Percentiles rank a stretch among this genome's conserved stretches.
phyloP scores from a whole-genome alignment of 2,329 filamentous ascomycete genomes.

The Botrytis hyacinthi region DNA sequence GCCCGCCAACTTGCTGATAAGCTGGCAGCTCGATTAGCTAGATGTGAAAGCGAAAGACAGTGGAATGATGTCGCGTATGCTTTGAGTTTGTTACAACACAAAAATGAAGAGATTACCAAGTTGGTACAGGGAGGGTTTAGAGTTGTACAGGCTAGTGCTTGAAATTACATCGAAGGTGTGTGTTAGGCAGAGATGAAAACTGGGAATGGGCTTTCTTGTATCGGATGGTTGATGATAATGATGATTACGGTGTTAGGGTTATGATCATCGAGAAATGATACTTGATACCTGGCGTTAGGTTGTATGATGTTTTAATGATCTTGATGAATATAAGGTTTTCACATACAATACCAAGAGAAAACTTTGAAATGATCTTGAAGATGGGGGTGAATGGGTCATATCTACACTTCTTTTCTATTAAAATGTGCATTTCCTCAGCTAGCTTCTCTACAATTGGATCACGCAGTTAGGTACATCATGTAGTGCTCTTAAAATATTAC shows the following conservation, averaged over 20 bases:
- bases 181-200: neutral
- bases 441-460: neutral
- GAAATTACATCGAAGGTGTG: neutral
- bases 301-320: slow-evolving; percentile 12
- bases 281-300: neutral
- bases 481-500: neutral
- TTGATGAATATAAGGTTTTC: slow-evolving; percentile 6
- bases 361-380: neutral
- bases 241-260: slow-evolving; percentile 1
- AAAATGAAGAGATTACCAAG: slow-evolving; percentile 86
- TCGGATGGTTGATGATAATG: slow-evolving; percentile 9
- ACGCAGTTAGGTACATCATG: neutral
- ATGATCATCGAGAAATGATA: neutral
- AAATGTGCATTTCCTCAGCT: neutral
- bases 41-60: slow-evolving; percentile 89
- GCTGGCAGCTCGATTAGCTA: slow-evolving; percentile 76
- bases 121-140: slow-evolving; percentile 73
- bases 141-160: slow-evolving; percentile 60
- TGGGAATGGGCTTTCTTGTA: neutral
- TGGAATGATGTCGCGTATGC: slow-evolving; percentile 98
- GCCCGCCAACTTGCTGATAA: slow-evolving; percentile 92
- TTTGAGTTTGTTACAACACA: slow-evolving; percentile 83
- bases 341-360: neutral
- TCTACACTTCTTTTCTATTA: neutral
- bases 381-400: neutral